phyloP scores from a whole-genome alignment of 805 yeast species.

The Candida ulmi region DNA sequence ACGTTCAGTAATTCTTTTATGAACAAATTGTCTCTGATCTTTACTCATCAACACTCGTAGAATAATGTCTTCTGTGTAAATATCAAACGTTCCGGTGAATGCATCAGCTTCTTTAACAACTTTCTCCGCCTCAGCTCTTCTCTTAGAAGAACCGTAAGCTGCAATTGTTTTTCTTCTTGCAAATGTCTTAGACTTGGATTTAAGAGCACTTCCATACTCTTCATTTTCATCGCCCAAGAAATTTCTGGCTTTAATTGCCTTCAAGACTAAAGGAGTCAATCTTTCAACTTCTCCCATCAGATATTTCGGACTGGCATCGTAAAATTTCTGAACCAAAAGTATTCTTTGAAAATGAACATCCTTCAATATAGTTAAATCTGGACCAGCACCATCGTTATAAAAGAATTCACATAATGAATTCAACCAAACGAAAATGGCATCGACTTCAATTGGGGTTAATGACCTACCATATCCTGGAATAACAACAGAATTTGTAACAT shows the following conservation, averaged over 20 bases:
- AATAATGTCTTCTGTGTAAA: constrained; percentile 58
- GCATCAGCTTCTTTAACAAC: constrained; percentile 34
- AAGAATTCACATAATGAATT: constrained; percentile 67
- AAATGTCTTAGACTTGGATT: constrained; percentile 37
- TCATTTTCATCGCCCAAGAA: constrained; percentile 27
- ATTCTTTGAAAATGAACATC: constrained; percentile 60
- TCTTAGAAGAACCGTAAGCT: constrained; percentile 63
- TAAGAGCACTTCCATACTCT: constrained; percentile 4
- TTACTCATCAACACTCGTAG: constrained; percentile 65
- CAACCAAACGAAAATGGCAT: constrained; percentile 68
- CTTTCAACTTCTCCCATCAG: constrained; percentile 56
- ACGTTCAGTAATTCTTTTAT: constrained; percentile 53
- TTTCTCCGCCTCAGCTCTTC: constrained; percentile 41
- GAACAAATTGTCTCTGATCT: constrained; percentile 55
- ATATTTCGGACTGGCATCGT: constrained; percentile 43
- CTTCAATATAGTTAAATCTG: constrained; percentile 58
- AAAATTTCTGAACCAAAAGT: constrained; percentile 57
- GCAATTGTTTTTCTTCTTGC: constrained; percentile 61
- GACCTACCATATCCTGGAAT: constrained; percentile 48
- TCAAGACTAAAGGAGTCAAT: constrained; percentile 48
- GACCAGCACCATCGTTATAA: constrained; percentile 78
- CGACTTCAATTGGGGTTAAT: constrained; percentile 55
- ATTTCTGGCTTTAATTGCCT: constrained; percentile 42
- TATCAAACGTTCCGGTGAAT: constrained; percentile 33
- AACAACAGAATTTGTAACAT: constrained; percentile 31